These are phyloP conservation scores for Fusarium sp. DNA, from an alignment of 2,329 filamentous ascomycete genomes.

Conservation along the genomic window DNA sequence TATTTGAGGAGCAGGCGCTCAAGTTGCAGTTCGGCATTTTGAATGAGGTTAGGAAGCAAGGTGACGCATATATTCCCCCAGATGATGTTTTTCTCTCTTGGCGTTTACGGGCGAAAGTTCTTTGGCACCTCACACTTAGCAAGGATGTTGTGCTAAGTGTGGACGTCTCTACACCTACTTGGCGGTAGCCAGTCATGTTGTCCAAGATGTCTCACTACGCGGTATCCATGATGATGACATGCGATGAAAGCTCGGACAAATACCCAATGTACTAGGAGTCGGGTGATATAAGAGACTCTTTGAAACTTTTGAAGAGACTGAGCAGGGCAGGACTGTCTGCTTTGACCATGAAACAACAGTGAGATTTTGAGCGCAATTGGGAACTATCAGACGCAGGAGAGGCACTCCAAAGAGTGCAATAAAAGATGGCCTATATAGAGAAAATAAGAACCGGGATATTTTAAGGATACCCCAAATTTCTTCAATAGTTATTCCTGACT, in stretches of 20 bases:
- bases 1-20: conserved; percentile 39
- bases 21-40: conserved; percentile 44
- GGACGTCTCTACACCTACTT: conserved; percentile 22
- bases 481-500: not conserved
- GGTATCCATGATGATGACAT: conserved; percentile 47
- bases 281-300: conserved; percentile 24
- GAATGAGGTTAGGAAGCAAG: conserved; percentile 46
- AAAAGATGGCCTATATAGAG: conserved; percentile 44
- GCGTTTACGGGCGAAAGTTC: conserved; percentile 50
- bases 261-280: conserved; percentile 36
- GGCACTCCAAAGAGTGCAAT: conserved; percentile 32
- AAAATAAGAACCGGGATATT: conserved; percentile 39
- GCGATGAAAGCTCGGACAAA: conserved; percentile 42
- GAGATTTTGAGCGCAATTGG: conserved; percentile 40
- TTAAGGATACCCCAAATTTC: conserved; percentile 7
- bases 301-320: conserved; percentile 27
- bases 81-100: conserved; percentile 47
- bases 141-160: conserved; percentile 29
- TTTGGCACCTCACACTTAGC: conserved; percentile 44
- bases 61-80: conserved; percentile 51
- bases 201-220: conserved; percentile 25
- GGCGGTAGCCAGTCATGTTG: conserved; percentile 26
- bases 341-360: conserved; percentile 26
- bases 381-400: conserved; percentile 34
- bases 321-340: conserved; percentile 18